These are phyloP conservation scores for Zymoseptoria brevis DNA, from an alignment of 2,329 filamentous ascomycete genomes.

Conservation along the genomic window DNA sequence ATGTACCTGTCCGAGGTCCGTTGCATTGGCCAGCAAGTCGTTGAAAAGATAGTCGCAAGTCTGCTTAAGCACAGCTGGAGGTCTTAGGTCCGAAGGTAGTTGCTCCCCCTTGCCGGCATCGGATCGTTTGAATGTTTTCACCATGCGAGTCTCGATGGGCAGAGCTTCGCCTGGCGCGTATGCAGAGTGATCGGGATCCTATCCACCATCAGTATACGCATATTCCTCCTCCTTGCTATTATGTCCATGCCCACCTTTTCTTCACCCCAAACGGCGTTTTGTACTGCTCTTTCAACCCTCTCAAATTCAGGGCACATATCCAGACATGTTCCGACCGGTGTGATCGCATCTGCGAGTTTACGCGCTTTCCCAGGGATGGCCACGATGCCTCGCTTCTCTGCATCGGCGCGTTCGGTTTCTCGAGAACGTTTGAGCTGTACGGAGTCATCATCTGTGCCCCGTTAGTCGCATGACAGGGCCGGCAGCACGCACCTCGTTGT, in stretches of 20 bases:
- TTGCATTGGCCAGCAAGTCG: conserved; percentile 43
- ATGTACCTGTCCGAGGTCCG: conserved; percentile 47
- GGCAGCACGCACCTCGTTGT: conserved; percentile 15
- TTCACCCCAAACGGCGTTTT: conserved; percentile 53
- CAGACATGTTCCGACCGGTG: conserved; percentile 52
- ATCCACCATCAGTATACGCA: conserved; percentile 20
- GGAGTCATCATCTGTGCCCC: conserved; percentile 21
- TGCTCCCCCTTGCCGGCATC: conserved; percentile 57
- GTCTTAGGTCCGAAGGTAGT: conserved; percentile 55
- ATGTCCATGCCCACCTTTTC: conserved; percentile 45
- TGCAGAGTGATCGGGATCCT: conserved; percentile 24
- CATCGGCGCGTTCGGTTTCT: conserved; percentile 42
- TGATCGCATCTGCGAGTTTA: conserved; percentile 52
- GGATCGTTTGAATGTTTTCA: conserved; percentile 56
- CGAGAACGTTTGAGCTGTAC: conserved; percentile 41
- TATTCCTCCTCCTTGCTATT: conserved; percentile 6
- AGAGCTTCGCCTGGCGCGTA: conserved; percentile 25
- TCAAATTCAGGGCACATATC: conserved; percentile 60
- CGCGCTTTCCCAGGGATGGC: conserved; percentile 55
- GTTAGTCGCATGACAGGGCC: conserved; percentile 16
- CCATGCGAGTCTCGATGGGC: conserved; percentile 47
- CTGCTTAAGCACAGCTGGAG: conserved; percentile 40
- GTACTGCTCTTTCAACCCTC: conserved; percentile 52
- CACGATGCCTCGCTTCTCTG: conserved; percentile 47
- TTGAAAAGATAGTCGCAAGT: conserved; percentile 39